A percentile compares a stretch with the other conserved stretches of the same genome.
phyloP scores from a whole-genome alignment of 2,329 filamentous ascomycete species.

The Pseudogymnoascus sp. region DNA sequence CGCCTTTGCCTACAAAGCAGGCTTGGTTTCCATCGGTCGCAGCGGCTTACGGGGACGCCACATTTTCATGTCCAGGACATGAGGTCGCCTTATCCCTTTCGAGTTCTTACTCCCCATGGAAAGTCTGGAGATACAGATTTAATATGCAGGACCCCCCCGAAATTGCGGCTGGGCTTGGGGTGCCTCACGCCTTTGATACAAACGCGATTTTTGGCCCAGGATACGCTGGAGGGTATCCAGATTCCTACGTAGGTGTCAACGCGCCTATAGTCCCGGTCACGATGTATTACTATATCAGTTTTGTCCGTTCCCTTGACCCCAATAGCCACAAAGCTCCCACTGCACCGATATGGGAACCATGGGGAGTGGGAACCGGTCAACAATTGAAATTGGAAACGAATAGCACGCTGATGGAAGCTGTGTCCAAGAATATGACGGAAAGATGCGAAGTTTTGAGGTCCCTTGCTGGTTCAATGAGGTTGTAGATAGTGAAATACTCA shows the following conservation, averaged over 20 bases:
- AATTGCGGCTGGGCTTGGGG: slow-evolving; percentile 28
- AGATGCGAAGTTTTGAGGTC: slow-evolving; percentile 26
- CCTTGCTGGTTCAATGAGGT: slow-evolving; percentile 17
- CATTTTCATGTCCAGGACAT: slow-evolving; percentile 38
- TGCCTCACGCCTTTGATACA: slow-evolving; percentile 29
- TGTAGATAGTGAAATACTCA: neutral
- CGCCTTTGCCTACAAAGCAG: slow-evolving; percentile 22
- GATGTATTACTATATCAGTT: slow-evolving; percentile 35
- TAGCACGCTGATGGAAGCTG: slow-evolving; percentile 24
- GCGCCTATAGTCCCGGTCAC: slow-evolving; percentile 20
- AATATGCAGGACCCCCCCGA: slow-evolving; percentile 34
- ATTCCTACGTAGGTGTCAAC: slow-evolving; percentile 27
- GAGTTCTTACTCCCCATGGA: neutral
- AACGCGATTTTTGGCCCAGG: slow-evolving; percentile 30
- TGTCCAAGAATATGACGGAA: slow-evolving; percentile 19
- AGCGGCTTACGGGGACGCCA: slow-evolving; percentile 36
- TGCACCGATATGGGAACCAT: slow-evolving; percentile 20
- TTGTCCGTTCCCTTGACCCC: slow-evolving; percentile 32
- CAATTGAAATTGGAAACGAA: slow-evolving; percentile 19
- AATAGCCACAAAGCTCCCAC: slow-evolving; percentile 27
- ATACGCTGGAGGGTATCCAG: slow-evolving; percentile 20
- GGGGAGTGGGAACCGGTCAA: neutral
- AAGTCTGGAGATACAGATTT: slow-evolving; percentile 31
- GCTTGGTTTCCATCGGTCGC: slow-evolving; percentile 31
- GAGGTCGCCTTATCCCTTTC: slow-evolving; percentile 10